Evolutionary conservation across 1,139 yeast genomes (phyloP).

Genomic region (Geotrichum reessii): DNA sequence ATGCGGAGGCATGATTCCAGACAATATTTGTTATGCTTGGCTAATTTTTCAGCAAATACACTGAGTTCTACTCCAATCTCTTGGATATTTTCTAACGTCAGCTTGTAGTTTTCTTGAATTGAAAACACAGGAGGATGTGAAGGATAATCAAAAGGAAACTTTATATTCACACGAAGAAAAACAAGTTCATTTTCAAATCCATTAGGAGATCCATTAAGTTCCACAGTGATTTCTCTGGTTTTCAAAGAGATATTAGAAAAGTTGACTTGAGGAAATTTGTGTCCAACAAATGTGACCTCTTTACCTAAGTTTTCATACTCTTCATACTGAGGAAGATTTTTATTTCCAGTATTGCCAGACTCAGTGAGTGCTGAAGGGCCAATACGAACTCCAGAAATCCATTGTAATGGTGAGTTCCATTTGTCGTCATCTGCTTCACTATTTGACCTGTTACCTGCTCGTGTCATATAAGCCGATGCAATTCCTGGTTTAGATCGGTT

Average conservation of each 20-base stretch:
- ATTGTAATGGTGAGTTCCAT: conserved; percentile 53
- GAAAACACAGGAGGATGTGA: conserved; percentile 51
- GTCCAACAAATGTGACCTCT: conserved; percentile 85
- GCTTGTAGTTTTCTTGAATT: conserved; percentile 73
- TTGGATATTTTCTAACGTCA: conserved; percentile 44
- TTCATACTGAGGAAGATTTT: conserved; percentile 27
- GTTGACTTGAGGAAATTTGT: conserved; percentile 77
- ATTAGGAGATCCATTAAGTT: conserved; percentile 63
- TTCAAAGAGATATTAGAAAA: conserved; percentile 87
- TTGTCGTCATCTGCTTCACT: conserved; percentile 24
- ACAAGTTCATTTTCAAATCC: conserved; percentile 50
- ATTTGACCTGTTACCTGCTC: conserved; percentile 13
- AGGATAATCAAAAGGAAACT: conserved; percentile 72
- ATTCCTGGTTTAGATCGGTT: conserved; percentile 14
- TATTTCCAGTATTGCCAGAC: conserved; percentile 21
- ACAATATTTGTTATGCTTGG: conserved; percentile 59
- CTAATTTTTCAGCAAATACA: conserved; percentile 53
- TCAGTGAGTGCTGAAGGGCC: conserved; percentile 49
- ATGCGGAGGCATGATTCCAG: conserved; percentile 74
- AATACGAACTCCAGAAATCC: conserved; percentile 90
- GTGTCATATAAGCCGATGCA: conserved; percentile 18
- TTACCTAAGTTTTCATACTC: conserved; percentile 76
- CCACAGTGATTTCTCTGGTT: conserved; percentile 69
- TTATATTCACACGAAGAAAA: conserved; percentile 62
- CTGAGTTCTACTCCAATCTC: conserved; percentile 49